Percentiles rank a stretch among this genome's conserved stretches.
These are phyloP conservation scores for Bipolaris cookei DNA, from an alignment of 2,329 filamentous ascomycete genomes.

Conservation along the genomic window DNA sequence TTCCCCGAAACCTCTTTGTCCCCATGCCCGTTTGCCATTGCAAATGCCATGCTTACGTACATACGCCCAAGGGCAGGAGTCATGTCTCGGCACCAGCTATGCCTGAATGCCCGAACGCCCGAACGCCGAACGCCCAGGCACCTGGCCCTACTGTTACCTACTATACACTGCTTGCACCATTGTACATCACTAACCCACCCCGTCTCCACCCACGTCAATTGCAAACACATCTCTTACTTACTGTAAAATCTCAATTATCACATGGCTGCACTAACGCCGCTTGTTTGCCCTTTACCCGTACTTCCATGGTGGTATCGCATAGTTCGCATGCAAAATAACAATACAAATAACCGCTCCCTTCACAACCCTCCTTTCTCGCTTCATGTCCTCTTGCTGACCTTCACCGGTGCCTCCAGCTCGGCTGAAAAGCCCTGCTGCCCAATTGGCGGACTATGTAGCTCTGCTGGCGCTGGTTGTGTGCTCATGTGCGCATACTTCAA, in stretches of 20 bases:
- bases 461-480: conserved; percentile 17
- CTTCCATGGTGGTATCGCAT: background rate
- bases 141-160: too few relatives aligned
- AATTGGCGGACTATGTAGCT: conserved; percentile 33
- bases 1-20: background rate
- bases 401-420: conserved; percentile 34
- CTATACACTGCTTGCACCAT: background rate
- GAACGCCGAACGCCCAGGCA: background rate
- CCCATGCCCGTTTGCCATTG: background rate
- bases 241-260: background rate
- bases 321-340: background rate
- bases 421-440: conserved; percentile 31
- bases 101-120: background rate
- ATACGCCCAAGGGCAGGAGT: background rate
- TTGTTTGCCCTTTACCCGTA: background rate
- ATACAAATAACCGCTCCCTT: background rate
- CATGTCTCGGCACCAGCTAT: background rate
- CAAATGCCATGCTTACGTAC: background rate
- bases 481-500: conserved; percentile 26
- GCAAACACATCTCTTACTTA: background rate
- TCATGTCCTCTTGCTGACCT: conserved; percentile 10
- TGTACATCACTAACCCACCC: background rate
- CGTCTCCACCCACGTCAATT: background rate
- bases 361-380: background rate
- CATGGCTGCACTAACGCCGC: background rate